Conservation (phyloP, 2,329 filamentous ascomycete genomes). For the Colletotrichum agaves region DNA sequence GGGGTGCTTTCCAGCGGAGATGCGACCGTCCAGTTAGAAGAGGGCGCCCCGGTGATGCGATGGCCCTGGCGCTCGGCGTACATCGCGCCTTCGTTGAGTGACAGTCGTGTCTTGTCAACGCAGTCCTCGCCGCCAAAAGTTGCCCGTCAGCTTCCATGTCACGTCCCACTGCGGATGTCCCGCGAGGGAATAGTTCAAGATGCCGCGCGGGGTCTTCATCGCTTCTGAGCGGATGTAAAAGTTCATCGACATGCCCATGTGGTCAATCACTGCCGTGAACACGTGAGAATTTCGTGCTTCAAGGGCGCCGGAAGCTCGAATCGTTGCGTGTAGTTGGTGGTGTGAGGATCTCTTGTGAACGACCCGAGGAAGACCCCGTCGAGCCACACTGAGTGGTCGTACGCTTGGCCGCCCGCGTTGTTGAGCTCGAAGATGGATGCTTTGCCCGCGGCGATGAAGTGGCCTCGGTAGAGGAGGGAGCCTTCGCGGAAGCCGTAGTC, state of each 20-base stretch:
- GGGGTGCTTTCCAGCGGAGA: slow-evolving; percentile 55
- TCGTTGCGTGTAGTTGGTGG: slow-evolving; percentile 45
- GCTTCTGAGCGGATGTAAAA: slow-evolving; percentile 63
- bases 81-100: slow-evolving; percentile 70
- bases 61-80: slow-evolving; percentile 67
- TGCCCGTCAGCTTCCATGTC: slow-evolving; percentile 71
- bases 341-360: not conserved
- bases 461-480: slow-evolving; percentile 72
- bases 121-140: slow-evolving; percentile 70
- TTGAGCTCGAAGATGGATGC: slow-evolving; percentile 65
- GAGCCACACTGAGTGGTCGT: slow-evolving; percentile 72
- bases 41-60: slow-evolving; percentile 44
- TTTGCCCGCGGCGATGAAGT: slow-evolving; percentile 68
- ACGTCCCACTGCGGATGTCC: slow-evolving; percentile 59
- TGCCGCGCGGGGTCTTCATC: slow-evolving; percentile 68
- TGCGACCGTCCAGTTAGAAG: slow-evolving; percentile 51
- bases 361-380: slow-evolving; percentile 60
- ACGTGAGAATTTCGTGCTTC: slow-evolving; percentile 62
- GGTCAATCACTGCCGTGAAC: slow-evolving; percentile 75
- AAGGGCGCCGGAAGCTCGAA: slow-evolving; percentile 52
- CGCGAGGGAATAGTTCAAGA: slow-evolving; percentile 65
- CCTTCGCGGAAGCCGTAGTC: slow-evolving; percentile 79
- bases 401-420: slow-evolving; percentile 73
- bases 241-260: slow-evolving; percentile 75
- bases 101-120: slow-evolving; percentile 63